Evolutionary conservation across 2,329 filamentous ascomycete species (phyloP), one percentile per base, ranked within the genome.

Genomic region (Claviceps paspali): DNA sequence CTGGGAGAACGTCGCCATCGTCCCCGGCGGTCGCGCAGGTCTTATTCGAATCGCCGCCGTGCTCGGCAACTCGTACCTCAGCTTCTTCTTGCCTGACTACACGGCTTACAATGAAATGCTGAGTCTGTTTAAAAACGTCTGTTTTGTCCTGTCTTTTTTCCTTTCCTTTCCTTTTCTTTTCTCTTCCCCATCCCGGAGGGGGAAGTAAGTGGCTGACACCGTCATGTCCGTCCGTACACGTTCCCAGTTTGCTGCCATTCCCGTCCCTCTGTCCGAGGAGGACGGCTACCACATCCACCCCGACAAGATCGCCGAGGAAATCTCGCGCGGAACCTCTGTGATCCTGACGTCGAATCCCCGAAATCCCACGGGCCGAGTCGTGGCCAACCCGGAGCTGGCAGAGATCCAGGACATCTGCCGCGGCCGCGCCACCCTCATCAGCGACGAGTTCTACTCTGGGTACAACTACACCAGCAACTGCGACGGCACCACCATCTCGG

Each of bases 81-180:
- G 81, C 29, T 95, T 95, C 70, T 94, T 93, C 61, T 83, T 93
- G 54, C 84, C 84, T 32, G 82, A 95, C 58, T 95, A 95, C 63
- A 94, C 87, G 3, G 88, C 88, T 2, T 96, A 96, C 67, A 94
- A 92, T 53, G 87, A 95, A 66, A 95, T 96, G 87, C 63, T 95
- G 63, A 85, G 79, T 40, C 66, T 95, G 41, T 95, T 96, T 71
- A 86, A 83, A 63, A 94, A 94, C 59, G 75, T 77, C 51, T 49
- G 70, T 17, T 17, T 11, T 21, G 7, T 30, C 9, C 7, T 3
- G 22, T 5, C n/a, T n/a, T n/a, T n/a, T n/a, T n/a, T n/a, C 18
- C 6, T 33, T 12, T 15, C 10, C 8, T 29, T 29, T 19, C 29
- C 3, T 8, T 22, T 33, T 28, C 8, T 33, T 29, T 14, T 29